phyloP scores from a whole-genome alignment of 2,329 filamentous ascomycete genomes.

The Xylaria sp. region DNA sequence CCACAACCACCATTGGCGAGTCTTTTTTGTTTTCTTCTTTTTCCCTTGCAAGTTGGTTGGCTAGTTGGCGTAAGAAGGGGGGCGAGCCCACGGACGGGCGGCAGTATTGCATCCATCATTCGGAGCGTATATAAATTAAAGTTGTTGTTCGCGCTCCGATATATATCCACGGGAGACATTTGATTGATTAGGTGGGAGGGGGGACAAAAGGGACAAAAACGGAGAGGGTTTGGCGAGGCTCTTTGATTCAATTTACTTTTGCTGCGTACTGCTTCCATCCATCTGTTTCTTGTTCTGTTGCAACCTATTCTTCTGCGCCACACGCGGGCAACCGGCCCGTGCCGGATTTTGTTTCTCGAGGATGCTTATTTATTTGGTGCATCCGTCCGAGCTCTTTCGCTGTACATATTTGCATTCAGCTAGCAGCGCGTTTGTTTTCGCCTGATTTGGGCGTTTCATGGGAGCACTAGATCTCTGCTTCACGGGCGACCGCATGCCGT shows the following conservation, averaged over 20 bases:
- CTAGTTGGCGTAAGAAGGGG: slow-evolving; percentile 17
- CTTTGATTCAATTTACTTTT: background rate
- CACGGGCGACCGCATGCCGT: slow-evolving; percentile 5
- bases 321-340: background rate
- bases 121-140: slow-evolving; percentile 14
- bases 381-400: background rate
- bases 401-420: slow-evolving; percentile 3
- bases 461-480: slow-evolving; percentile 7
- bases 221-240: slow-evolving; percentile 1
- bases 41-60: background rate
- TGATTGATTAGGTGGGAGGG: background rate
- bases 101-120: slow-evolving; percentile 16
- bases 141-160: background rate
- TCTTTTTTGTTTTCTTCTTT: background rate
- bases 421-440: slow-evolving; percentile 5
- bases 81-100: background rate
- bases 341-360: background rate
- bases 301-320: background rate
- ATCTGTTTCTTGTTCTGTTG: background rate
- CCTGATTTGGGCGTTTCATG: slow-evolving; percentile 1
- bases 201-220: slow-evolving; percentile 8
- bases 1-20: background rate
- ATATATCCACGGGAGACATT: background rate
- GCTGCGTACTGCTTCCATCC: background rate
- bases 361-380: background rate